Conservation (phyloP, 129 eudicot genomes). For the Flaveria robusta region DNA sequence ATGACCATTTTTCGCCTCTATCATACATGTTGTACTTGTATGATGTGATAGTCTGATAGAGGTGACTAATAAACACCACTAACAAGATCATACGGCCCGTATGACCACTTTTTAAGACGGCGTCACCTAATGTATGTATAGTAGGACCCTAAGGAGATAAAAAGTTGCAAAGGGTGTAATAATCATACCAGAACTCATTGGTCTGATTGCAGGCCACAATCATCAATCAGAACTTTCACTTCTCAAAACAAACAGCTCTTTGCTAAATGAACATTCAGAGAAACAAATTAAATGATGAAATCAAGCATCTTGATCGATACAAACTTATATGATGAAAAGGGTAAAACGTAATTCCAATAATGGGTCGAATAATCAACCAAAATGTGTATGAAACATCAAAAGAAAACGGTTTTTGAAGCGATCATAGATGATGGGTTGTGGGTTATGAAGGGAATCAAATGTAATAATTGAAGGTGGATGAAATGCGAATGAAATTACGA, state of each 20-base stretch:
- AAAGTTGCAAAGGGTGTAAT: constrained; percentile 24
- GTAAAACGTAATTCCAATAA: constrained; percentile 4
- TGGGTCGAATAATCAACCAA: not conserved
- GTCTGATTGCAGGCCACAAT: constrained; percentile 46
- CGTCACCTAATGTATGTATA: too few relatives aligned
- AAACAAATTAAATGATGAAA: not conserved
- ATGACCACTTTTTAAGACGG: too few relatives aligned
- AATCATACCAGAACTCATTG: constrained; percentile 66
- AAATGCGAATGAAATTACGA: constrained; percentile 15
- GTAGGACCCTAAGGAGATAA: too few relatives aligned
- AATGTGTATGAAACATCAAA: not conserved
- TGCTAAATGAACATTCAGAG: constrained; percentile 22
- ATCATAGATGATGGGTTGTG: not conserved
- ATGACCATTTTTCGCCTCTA: too few relatives aligned
- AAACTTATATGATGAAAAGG: not conserved
- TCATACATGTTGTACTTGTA: too few relatives aligned
- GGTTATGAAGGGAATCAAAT: not conserved
- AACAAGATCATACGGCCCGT: too few relatives aligned
- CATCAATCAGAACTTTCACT: constrained; percentile 43
- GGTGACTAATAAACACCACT: too few relatives aligned
- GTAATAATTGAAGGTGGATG: not conserved
- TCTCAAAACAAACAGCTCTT: constrained; percentile 27
- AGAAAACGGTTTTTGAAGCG: constrained; percentile 11
- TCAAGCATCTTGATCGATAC: not conserved
- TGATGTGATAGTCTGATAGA: too few relatives aligned